These are phyloP conservation scores for Lobosporangium transversale DNA, from an alignment of 192 early-diverging fungal species.

Conservation along the genomic window DNA sequence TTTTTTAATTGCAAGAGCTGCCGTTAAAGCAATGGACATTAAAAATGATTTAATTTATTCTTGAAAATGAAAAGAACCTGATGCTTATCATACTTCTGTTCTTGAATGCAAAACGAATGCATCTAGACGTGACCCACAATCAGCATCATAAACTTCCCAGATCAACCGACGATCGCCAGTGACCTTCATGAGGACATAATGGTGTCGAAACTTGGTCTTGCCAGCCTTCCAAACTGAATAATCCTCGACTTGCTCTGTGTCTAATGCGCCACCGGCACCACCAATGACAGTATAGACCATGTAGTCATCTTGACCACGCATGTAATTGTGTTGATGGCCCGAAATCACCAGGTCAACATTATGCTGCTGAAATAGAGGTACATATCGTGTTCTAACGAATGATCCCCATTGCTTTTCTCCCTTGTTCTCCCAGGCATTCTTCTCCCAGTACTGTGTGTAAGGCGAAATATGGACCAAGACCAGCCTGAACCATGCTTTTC, in stretches of 20 bases:
- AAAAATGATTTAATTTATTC: no score
- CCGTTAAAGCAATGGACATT: no score
- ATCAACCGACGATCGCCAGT: conserved; percentile 51
- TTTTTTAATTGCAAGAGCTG: no score
- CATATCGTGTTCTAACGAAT: conserved; percentile 72
- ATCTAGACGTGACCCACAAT: conserved; percentile 48
- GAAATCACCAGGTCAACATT: conserved; percentile 80
- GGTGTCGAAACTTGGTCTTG: conserved; percentile 48
- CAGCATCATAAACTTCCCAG: conserved; percentile 54
- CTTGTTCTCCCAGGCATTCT: conserved; percentile 71
- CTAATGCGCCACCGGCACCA: conserved; percentile 75
- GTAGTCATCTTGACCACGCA: conserved; percentile 63
- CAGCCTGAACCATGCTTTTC: conserved; percentile 66
- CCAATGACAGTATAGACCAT: conserved; percentile 78
- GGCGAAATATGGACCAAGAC: conserved; percentile 80
- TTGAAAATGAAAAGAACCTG: no score
- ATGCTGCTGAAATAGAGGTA: conserved; percentile 69
- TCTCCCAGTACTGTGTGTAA: conserved; percentile 81
- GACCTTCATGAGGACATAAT: conserved; percentile 57
- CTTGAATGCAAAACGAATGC: conserved; percentile 52
- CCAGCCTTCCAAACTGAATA: conserved; percentile 58
- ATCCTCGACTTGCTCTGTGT: conserved; percentile 69
- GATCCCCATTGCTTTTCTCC: conserved; percentile 76
- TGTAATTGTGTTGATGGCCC: conserved; percentile 84
- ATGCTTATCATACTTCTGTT: conserved; percentile 24